Evolutionary conservation across 1,284 basidiomycete species (phyloP).

Genomic region (Heimioporus retisporus): DNA sequence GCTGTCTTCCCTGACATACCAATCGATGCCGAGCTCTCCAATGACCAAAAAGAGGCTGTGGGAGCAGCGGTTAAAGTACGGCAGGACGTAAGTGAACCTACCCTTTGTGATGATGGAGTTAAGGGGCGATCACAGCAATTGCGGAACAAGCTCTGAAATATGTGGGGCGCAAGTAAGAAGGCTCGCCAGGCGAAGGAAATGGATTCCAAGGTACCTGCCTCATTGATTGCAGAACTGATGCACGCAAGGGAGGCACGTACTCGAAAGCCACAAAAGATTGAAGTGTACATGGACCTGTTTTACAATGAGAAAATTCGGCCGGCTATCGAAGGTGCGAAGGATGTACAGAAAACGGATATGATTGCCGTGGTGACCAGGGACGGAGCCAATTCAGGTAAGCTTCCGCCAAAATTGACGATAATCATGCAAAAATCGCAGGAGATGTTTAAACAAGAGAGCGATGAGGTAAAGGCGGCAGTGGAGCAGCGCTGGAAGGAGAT

Average conservation of each 20-base stretch:
- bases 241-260: background rate
- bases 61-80: background rate
- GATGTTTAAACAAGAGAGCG: background rate
- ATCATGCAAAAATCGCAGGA: background rate
- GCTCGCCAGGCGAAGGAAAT: background rate
- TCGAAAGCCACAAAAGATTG: background rate
- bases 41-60: background rate
- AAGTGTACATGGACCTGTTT: slow-evolving; percentile 1
- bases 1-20: background rate
- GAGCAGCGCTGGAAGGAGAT: background rate
- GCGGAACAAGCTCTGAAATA: background rate
- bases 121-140: background rate
- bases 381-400: background rate
- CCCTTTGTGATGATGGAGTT: too few species aligned
- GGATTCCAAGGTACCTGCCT: background rate
- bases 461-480: background rate
- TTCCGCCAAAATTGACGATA: background rate
- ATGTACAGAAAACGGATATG: background rate
- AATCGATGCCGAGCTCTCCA: background rate
- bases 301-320: background rate
- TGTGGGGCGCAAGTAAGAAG: background rate
- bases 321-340: background rate
- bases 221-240: background rate
- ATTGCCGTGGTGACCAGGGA: background rate
- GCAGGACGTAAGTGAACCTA: background rate